These are phyloP conservation scores for Rhizopogon hawkerae DNA, from an alignment of 1,284 basidiomycete genomes.

Conservation along the genomic window DNA sequence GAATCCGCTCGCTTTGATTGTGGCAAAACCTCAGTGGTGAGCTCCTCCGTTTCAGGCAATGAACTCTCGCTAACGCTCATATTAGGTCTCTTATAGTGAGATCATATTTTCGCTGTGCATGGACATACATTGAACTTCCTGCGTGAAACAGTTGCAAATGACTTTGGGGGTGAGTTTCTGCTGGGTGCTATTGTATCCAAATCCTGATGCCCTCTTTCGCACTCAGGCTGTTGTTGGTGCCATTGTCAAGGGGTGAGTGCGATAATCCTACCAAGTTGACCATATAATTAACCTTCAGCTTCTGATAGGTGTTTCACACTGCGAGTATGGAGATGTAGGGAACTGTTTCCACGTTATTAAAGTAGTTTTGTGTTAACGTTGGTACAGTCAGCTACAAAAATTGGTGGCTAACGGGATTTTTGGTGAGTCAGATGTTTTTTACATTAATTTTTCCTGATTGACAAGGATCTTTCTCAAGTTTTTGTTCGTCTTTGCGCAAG, in stretches of 20 bases:
- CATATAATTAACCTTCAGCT: not conserved
- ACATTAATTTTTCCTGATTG: not conserved
- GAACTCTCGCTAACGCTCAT: conserved; percentile 7
- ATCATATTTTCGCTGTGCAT: not conserved
- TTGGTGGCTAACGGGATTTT: conserved; percentile 40
- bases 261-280: not conserved
- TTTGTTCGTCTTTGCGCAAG: conserved; percentile 38
- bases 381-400: conserved; percentile 53
- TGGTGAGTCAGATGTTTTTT: conserved; percentile 36
- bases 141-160: conserved; percentile 41
- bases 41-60: conserved; percentile 6
- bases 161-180: conserved; percentile 43
- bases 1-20: conserved; percentile 31
- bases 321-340: conserved; percentile 64
- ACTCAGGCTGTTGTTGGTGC: conserved; percentile 46
- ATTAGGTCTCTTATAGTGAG: conserved; percentile 21
- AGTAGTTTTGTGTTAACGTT: conserved; percentile 3
- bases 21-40: conserved; percentile 41
- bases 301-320: conserved; percentile 46
- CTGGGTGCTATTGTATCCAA: not conserved
- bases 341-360: not conserved
- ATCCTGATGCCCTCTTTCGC: conserved; percentile 2
- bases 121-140: not conserved
- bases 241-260: conserved; percentile 54
- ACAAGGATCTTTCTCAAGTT: conserved; percentile 27